Evolutionary conservation across 108 stramenopile species (phyloP).

Genomic region (Cylindrotheca fusiformis): DNA sequence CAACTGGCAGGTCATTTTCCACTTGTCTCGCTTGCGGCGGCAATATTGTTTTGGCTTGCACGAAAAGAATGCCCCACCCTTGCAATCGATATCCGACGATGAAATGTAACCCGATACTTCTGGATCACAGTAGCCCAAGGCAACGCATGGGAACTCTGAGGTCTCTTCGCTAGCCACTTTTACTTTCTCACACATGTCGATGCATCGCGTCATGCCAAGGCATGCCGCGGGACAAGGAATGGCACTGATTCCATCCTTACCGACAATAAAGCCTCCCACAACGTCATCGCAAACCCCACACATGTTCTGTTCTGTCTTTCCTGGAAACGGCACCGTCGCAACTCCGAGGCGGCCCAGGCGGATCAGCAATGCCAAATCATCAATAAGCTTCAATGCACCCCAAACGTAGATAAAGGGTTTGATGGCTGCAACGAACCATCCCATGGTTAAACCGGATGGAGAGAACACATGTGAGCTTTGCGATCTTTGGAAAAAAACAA

Average conservation of each 20-base stretch:
- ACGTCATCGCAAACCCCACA: conserved; percentile 17
- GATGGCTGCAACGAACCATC: neutral
- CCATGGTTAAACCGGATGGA: no score
- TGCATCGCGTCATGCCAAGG: conserved; percentile 10
- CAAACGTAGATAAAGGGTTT: conserved; percentile 13
- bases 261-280: conserved; percentile 5
- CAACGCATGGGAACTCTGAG: conserved; percentile 12
- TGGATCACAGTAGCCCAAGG: conserved; percentile 7
- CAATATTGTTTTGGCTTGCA: conserved; percentile 16
- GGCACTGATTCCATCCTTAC: conserved; percentile 2
- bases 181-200: conserved; percentile 9
- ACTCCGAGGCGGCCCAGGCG: conserved; percentile 2
- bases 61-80: conserved; percentile 11
- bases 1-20: conserved; percentile 2
- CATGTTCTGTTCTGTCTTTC: neutral
- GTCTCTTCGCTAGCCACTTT: conserved; percentile 7
- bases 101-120: neutral
- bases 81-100: neutral
- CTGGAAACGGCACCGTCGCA: neutral
- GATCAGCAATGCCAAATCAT: conserved; percentile 6
- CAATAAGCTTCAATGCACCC: conserved; percentile 7
- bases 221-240: conserved; percentile 14
- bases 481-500: no score
- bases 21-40: conserved; percentile 4
- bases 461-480: no score